Conservation (phyloP, 106 monocot species). For the Allium sativum region DNA sequence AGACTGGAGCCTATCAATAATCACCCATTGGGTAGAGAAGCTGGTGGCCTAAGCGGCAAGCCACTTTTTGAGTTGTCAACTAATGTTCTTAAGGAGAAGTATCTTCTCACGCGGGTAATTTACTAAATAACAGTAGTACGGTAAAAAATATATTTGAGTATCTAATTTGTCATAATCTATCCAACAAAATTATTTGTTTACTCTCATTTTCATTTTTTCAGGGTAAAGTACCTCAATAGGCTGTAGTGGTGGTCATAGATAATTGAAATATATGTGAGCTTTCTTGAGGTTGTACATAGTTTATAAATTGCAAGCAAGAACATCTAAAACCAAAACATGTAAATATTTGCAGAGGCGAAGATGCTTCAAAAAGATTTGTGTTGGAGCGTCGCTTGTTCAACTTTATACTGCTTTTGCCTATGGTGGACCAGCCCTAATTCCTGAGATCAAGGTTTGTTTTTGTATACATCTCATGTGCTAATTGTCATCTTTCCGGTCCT, state of each 20-base stretch:
- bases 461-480: too few species aligned
- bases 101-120: conserved; percentile 79
- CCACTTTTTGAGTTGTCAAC: conserved; percentile 84
- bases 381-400: conserved; percentile 92
- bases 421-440: conserved; percentile 91
- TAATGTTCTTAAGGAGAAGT: conserved; percentile 82
- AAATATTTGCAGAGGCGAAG: conserved; percentile 95
- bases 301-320: too few species aligned
- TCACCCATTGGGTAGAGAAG: conserved; percentile 62
- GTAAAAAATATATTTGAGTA: too few species aligned
- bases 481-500: too few species aligned
- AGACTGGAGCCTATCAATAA: conserved; percentile 58
- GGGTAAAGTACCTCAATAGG: conserved; percentile 90
- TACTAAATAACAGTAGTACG: too few species aligned
- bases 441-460: conserved; percentile 91
- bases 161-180: too few species aligned
- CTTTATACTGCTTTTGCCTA: conserved; percentile 94
- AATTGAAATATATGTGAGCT: conserved; percentile 1
- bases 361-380: conserved; percentile 93
- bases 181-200: too few species aligned
- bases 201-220: conserved; percentile 9
- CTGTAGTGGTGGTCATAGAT: conserved; percentile 93
- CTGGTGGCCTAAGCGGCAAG: conserved; percentile 89
- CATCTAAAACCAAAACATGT: too few species aligned
- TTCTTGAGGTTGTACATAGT: too few species aligned